A percentile compares a stretch with the other conserved stretches of the same genome.
Conservation (phyloP, 306 rosid species). For the Aeschynomene evenia region DNA sequence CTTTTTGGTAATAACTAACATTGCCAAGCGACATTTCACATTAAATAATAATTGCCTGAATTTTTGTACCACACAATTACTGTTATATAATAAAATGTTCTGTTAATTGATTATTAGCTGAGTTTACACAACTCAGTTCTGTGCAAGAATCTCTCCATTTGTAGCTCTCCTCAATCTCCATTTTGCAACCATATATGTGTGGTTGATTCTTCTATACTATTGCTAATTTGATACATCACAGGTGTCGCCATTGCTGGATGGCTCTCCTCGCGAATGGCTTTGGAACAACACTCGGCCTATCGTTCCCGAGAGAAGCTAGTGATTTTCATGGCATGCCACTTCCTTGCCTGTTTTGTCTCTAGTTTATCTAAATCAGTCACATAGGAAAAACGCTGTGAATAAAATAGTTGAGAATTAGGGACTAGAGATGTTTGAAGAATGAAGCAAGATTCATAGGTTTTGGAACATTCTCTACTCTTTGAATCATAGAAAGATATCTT, state of each 20-base stretch:
- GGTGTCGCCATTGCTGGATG: constrained; percentile 87
- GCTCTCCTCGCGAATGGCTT: constrained; percentile 78
- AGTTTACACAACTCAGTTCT: too few relatives aligned
- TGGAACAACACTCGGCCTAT: constrained; percentile 79
- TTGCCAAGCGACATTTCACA: neutral
- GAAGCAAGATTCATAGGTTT: neutral
- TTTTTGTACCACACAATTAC: too few relatives aligned
- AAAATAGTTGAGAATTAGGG: constrained; percentile 17
- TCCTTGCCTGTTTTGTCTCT: neutral
- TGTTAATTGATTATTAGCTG: too few relatives aligned
- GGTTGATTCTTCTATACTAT: neutral
- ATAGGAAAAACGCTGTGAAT: neutral
- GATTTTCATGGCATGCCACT: constrained; percentile 15
- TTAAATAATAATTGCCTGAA: too few relatives aligned
- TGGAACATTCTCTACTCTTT: neutral
- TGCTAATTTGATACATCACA: constrained; percentile 35
- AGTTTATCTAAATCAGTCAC: neutral
- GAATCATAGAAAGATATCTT: neutral
- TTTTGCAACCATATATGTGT: neutral
- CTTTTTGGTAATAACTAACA: neutral
- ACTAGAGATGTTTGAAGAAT: constrained; percentile 8
- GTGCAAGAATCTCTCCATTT: neutral
- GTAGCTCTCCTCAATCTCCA: neutral
- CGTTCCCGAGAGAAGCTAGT: constrained; percentile 28
- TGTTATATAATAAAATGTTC: too few relatives aligned